Evolutionary conservation across 495 filamentous ascomycete species (phyloP).

Genomic region (Recurvomyces mirabilis): DNA sequence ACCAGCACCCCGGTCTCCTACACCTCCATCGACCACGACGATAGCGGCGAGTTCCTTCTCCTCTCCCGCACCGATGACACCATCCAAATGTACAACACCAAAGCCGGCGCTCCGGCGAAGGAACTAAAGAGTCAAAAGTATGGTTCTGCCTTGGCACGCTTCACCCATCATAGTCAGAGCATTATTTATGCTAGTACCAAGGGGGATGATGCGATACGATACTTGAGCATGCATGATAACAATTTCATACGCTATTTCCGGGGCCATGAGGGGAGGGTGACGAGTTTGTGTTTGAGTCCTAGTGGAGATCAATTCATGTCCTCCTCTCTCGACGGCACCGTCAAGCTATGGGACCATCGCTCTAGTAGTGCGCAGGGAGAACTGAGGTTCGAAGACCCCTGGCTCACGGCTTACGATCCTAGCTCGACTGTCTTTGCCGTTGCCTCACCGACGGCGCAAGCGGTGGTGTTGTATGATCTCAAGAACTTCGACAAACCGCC

Average conservation of each 20-base stretch:
- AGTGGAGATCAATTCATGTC: slow-evolving; percentile 83
- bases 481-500: slow-evolving; percentile 85
- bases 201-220: slow-evolving; percentile 80
- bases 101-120: slow-evolving; percentile 77
- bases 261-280: slow-evolving; percentile 75
- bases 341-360: slow-evolving; percentile 72
- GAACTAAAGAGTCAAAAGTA: slow-evolving; percentile 85
- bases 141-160: slow-evolving; percentile 83
- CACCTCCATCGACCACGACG: slow-evolving; percentile 89
- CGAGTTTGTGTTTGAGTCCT: slow-evolving; percentile 60
- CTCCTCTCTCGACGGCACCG: slow-evolving; percentile 75
- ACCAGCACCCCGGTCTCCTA: slow-evolving; percentile 34
- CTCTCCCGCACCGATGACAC: slow-evolving; percentile 83
- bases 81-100: slow-evolving; percentile 86
- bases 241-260: slow-evolving; percentile 89
- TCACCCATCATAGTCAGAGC: slow-evolving; percentile 76
- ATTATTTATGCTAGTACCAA: slow-evolving; percentile 95
- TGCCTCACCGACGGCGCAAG: slow-evolving; percentile 62
- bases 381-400: slow-evolving; percentile 62
- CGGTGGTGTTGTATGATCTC: slow-evolving; percentile 81
- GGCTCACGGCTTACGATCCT: slow-evolving; percentile 77
- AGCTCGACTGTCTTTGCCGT: slow-evolving; percentile 85
- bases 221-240: slow-evolving; percentile 90
- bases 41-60: slow-evolving; percentile 80
- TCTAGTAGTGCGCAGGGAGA: slow-evolving; percentile 65